Conservation (phyloP, 2,329 filamentous ascomycete genomes). For the Lasiodiplodia hormozganensis region DNA sequence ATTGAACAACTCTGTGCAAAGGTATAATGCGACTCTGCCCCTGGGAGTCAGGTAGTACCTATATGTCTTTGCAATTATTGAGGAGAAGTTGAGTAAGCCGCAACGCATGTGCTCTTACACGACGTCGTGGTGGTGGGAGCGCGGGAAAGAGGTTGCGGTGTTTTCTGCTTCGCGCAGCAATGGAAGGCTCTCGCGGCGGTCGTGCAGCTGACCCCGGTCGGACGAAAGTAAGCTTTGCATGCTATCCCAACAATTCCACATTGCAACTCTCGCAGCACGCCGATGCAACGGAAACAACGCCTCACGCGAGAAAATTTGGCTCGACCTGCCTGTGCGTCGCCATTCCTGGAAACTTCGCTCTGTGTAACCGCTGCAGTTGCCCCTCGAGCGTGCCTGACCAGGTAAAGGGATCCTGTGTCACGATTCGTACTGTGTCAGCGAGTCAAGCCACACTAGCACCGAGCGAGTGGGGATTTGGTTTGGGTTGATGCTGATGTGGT, state of each 20-base stretch:
- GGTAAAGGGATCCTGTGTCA: not conserved
- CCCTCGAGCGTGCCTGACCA: not conserved
- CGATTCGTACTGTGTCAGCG: not conserved
- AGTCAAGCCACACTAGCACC: not conserved
- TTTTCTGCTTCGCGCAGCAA: not conserved
- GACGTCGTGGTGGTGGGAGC: not conserved
- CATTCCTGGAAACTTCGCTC: not conserved
- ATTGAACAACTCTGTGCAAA: not conserved
- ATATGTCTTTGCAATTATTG: not conserved
- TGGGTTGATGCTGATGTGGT: not conserved
- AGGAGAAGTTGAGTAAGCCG: not conserved
- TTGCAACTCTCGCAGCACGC: not conserved
- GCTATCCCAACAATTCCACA: constrained; percentile 5
- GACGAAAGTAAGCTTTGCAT: not conserved
- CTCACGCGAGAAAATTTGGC: not conserved
- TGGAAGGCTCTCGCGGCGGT: not conserved
- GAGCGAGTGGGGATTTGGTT: not conserved
- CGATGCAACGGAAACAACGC: not conserved
- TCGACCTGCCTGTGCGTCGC: not conserved
- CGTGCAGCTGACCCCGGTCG: constrained; percentile 5
- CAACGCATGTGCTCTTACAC: not conserved
- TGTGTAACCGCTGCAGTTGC: not conserved
- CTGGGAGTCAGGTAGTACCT: not conserved
- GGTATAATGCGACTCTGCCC: not conserved
- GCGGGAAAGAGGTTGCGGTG: not conserved